Evolutionary conservation across 208 protist species (phyloP), one percentile per base, ranked within the genome.

Genomic region (Leishmania braziliensis): DNA sequence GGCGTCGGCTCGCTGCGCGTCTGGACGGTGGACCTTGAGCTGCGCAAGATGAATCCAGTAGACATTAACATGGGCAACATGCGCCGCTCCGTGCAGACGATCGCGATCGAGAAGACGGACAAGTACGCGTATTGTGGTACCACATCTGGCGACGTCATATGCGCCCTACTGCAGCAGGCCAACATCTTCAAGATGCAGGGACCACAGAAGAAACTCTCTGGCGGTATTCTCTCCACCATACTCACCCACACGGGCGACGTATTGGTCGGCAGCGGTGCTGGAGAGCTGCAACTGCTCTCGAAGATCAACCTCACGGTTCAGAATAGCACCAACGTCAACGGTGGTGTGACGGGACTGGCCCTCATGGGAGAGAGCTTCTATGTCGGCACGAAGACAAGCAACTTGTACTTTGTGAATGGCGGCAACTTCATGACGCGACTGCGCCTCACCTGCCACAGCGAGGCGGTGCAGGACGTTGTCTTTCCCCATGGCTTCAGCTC

Each of bases 381-480:
- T 84, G 91, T 96, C 43, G 98, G 97, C 46, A 99, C 98, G 1
- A 76, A 77, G 51, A 82, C 87, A 68, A 96, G 94, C 82, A 98
- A 98, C 84, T 90, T 98, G 87, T 99, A 98, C 89, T 93, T 96
- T 79, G 89, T 99, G 69, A 97, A 97, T 78, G 89, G 91, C 62
- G 89, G 87, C 53, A 97, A 96, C 80, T 97, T 98, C 82, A 89
- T 87, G 74, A 88, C 90, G 48, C 93, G 96, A 81, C 92, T 99
- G n/a, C 91, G 95, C 43, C 66, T 97, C 50, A 99, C 98, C n/a
- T 99, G 97, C 87, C 98, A 99, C 91, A 95, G 83, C 79, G 91
- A 91, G n/a, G 88, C 77, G 50, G 95, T 99, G 81, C 98, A 98
- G 83, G 97, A 99, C 84, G 83, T 99, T 8, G 91, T 92, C 46